These are phyloP conservation scores for Trametes cinnabarina DNA, from an alignment of 768 basidiomycete species.

Conservation along the genomic window DNA sequence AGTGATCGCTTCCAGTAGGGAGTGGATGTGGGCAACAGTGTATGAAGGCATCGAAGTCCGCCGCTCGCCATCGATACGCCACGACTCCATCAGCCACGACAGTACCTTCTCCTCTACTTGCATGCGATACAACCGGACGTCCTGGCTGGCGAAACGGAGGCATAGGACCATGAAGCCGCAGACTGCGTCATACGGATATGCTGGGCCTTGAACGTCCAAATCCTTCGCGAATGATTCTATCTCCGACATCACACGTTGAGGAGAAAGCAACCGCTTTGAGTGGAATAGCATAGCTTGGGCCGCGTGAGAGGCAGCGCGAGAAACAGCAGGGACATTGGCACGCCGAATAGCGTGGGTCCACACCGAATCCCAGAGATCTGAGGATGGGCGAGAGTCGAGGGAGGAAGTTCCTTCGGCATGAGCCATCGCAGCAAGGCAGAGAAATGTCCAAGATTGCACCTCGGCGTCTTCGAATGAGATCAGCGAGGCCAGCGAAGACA, in stretches of 20 bases:
- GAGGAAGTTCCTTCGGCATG: slow-evolving; percentile 36
- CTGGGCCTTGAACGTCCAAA: slow-evolving; percentile 87
- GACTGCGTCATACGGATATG: slow-evolving; percentile 84
- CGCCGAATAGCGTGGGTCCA: slow-evolving; percentile 85
- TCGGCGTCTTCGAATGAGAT: slow-evolving; percentile 60
- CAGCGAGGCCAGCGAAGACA: slow-evolving; percentile 54
- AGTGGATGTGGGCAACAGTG: slow-evolving; percentile 58
- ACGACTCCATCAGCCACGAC: slow-evolving; percentile 75
- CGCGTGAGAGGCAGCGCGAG: slow-evolving; percentile 76
- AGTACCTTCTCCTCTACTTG: slow-evolving; percentile 85
- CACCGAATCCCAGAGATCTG: slow-evolving; percentile 68
- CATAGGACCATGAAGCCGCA: slow-evolving; percentile 76
- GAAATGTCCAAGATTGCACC: slow-evolving; percentile 82
- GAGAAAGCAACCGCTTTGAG: slow-evolving; percentile 45
- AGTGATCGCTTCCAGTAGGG: slow-evolving; percentile 64
- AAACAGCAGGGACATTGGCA: slow-evolving; percentile 61
- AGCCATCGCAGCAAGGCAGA: slow-evolving; percentile 75
- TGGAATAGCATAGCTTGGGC: slow-evolving; percentile 53
- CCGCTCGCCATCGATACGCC: slow-evolving; percentile 44
- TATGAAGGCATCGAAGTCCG: slow-evolving; percentile 49
- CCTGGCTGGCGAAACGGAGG: slow-evolving; percentile 70
- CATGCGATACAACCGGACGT: slow-evolving; percentile 80
- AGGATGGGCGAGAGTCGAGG: slow-evolving; percentile 2
- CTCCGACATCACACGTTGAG: slow-evolving; percentile 62
- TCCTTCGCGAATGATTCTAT: slow-evolving; percentile 80